A percentile compares a stretch with the other conserved stretches of the same genome.
phyloP scores from a whole-genome alignment of 169 alveolate species.

The Babesia ovis region DNA sequence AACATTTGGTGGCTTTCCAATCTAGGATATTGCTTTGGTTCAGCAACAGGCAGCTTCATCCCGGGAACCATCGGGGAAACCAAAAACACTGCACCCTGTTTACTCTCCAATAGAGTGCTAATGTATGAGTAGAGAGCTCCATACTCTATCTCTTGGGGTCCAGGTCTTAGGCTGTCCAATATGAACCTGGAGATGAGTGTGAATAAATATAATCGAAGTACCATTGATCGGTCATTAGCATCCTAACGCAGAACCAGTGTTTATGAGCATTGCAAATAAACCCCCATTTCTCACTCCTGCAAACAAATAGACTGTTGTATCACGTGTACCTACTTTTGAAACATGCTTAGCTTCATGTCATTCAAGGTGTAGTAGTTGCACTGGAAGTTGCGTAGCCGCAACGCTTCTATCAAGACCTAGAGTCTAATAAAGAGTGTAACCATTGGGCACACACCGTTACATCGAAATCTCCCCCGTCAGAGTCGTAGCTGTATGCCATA shows the following conservation, averaged over 20 bases:
- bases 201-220: background rate
- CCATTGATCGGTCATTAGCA: conserved; percentile 44
- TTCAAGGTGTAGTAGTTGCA: conserved; percentile 45
- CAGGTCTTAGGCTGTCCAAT: conserved; percentile 58
- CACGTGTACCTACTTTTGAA: conserved; percentile 19
- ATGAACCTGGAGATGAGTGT: conserved; percentile 40
- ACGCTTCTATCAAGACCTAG: conserved; percentile 55
- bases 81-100: conserved; percentile 30
- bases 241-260: conserved; percentile 64
- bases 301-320: background rate
- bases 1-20: conserved; percentile 50
- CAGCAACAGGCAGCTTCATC: conserved; percentile 36
- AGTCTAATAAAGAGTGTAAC: background rate
- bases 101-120: conserved; percentile 17
- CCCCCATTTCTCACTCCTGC: conserved; percentile 32
- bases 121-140: conserved; percentile 37
- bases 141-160: conserved; percentile 43
- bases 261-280: conserved; percentile 45
- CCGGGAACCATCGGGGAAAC: conserved; percentile 25
- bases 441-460: conserved; percentile 28
- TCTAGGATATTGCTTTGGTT: conserved; percentile 10
- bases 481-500: conserved; percentile 39
- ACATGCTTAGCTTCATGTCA: conserved; percentile 48
- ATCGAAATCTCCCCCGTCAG: conserved; percentile 60
- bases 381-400: conserved; percentile 25